These are phyloP conservation scores for Larix kaempferi DNA, from an alignment of 75 land plant species.

Conservation along the genomic window DNA sequence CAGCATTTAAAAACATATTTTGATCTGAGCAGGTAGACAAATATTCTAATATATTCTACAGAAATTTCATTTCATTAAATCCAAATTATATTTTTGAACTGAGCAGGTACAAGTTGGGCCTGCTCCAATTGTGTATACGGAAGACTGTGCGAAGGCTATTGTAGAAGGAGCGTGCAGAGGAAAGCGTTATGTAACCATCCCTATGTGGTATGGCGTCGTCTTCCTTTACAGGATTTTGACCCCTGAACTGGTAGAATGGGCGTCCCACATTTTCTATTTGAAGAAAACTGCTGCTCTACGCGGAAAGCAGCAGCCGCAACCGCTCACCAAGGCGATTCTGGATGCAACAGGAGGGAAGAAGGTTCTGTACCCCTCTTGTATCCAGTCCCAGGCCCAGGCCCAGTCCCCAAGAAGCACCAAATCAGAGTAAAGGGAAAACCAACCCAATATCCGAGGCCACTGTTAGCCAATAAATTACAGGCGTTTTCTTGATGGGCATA, in stretches of 20 bases:
- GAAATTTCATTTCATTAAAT: too few species aligned
- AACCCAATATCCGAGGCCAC: too few species aligned
- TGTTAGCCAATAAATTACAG: too few species aligned
- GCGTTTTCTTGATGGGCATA: too few species aligned
- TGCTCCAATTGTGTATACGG: constrained; percentile 32
- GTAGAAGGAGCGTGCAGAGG: constrained; percentile 52
- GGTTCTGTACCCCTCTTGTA: constrained; percentile 44
- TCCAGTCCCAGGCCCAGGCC: constrained; percentile 9
- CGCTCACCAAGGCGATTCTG: constrained; percentile 36
- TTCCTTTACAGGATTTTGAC: constrained; percentile 41
- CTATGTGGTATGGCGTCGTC: constrained; percentile 46
- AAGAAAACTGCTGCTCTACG: constrained; percentile 5
- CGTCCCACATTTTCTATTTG: constrained; percentile 28
- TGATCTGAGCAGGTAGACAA: too few species aligned
- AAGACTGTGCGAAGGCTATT: constrained; percentile 48
- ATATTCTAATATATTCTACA: too few species aligned
- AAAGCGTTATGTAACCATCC: constrained; percentile 46
- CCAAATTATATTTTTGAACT: too few species aligned
- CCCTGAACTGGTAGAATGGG: constrained; percentile 63
- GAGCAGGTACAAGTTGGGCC: constrained; percentile 54
- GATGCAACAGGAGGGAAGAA: constrained; percentile 46
- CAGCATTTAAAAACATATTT: too few species aligned
- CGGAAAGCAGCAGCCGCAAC: neutral
- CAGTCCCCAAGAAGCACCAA: too few species aligned
- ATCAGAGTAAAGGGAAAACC: too few species aligned